Base-by-base conservation (phyloP, 139 green algal species). In the Tetradesmus obliquus region DNA sequence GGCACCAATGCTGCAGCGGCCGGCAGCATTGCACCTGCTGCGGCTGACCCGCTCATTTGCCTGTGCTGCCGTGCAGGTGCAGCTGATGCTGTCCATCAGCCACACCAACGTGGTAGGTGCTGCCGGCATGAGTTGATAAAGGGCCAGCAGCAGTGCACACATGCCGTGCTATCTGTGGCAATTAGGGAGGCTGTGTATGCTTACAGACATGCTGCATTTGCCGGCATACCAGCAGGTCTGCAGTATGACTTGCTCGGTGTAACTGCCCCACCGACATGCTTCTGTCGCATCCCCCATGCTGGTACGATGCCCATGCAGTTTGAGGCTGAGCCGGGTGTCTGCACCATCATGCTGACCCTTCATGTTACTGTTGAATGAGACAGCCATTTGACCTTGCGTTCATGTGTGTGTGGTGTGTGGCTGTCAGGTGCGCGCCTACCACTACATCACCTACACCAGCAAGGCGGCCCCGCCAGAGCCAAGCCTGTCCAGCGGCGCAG, bases 401-500 rank as follows among this genome's bases (percentile, higher is more conserved):
- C 17, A 3, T 13, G 15, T 24, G 66, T 76, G 66, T 3, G 66
- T 24, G 15, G n/a, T 76, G 66, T 24, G 66, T 24, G 15, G 15
- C 66, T 76, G 66, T 45, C 66, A 76, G 66, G 66, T 76, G 4
- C 66, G 66, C 66, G 66, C 66, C 15, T 76, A 76, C 66, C 66
- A 76, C 66, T 76, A 76, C 66, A 24, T 76, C 66, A 76, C 66
- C 66, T 76, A 76, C 66, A 76, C 66, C 66, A 76, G 66, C 66
- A 76, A 76, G 66, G 66, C 66, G 5, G 17, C n/a, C 3, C 15
- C 13, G 17, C 2, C 66, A 76, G 66, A 76, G 66, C 66, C 66
- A 17, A 76, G 66, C 66, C 15, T 76, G 15, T 3, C 66, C 66
- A 76, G 66, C n/a, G 66, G 66, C n/a, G 66, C 66, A 76, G 66